These are phyloP conservation scores for Eucalyptus sp. DNA, from an alignment of 345 rosid species.

Conservation along the genomic window DNA sequence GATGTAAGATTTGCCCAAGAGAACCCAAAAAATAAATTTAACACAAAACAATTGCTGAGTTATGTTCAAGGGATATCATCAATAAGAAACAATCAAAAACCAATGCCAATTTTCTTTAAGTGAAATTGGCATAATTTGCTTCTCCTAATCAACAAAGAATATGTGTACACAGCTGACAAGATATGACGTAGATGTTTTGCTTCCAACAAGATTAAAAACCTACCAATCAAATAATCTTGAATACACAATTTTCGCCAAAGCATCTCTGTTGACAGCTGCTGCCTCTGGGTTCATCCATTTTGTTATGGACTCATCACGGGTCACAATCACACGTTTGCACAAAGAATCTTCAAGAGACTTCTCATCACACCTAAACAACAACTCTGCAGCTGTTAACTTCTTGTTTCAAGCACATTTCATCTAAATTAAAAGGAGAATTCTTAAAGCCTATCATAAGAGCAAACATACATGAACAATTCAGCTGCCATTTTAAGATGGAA, in stretches of 20 bases:
- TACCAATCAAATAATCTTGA: slow-evolving; percentile 96
- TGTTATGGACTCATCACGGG: slow-evolving; percentile 94
- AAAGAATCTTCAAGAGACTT: slow-evolving; percentile 83
- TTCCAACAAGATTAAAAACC: not conserved
- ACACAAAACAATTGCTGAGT: not conserved
- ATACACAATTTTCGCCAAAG: slow-evolving; percentile 88
- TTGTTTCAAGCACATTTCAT: not conserved
- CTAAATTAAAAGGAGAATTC: not conserved
- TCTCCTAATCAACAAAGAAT: not conserved
- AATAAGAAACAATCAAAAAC: not conserved
- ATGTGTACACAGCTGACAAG: not conserved
- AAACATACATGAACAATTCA: slow-evolving; percentile 69
- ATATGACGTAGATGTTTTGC: not conserved
- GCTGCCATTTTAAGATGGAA: slow-evolving; percentile 77
- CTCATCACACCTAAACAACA: slow-evolving; percentile 64
- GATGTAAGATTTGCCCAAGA: not conserved
- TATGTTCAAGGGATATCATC: not conserved
- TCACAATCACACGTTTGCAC: slow-evolving; percentile 89
- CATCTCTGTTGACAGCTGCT: slow-evolving; percentile 85
- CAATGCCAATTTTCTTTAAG: not conserved
- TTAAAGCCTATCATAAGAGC: not conserved
- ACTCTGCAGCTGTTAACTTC: not conserved
- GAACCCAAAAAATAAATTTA: not conserved
- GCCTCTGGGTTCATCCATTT: slow-evolving; percentile 83
- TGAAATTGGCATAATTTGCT: not conserved